Evolutionary conservation across 140 eudicot genomes (phyloP), one percentile per base, ranked within the genome.

Genomic region (Bidens hawaiensis): DNA sequence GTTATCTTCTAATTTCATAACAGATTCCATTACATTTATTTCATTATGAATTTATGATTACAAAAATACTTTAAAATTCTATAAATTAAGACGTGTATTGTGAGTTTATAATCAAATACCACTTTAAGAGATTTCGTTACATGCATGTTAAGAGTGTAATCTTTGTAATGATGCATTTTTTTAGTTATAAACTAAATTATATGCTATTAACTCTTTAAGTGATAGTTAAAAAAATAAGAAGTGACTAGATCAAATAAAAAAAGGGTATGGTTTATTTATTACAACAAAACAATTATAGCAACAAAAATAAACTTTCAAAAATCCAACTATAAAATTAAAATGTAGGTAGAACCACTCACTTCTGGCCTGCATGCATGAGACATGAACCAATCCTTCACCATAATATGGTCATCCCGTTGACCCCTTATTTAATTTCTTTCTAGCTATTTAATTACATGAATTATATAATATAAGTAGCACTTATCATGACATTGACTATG

Each of bases 321-420:
- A 8, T 52, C 2, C 18, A 58, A 34, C 14, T 60, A 5, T 30
- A 30, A n/a, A n/a, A n/a, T n/a, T 60, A 60, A 38, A 19, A 36
- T 43, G 60, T 22, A 30, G 25, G 14, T 21, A 21, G 34, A 45
- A 68, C 28, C 10, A 27, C 33, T 57, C 31, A 43, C 48, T 28
- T 28, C 24, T 47, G 75, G 75, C 75, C 75, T 59, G 68, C 61
- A 69, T 59, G 42, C 59, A 43, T 30, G 59, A 58, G 50, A 52
- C 13, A 23, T 52, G 34, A 52, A 14, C 36, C 59, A 52, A 52
- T 52, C 59, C 15, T 52, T 52, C 59, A 52, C 34, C 31, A 22
- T 51, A 51, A 23, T 1, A 40, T 43, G n/a, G 57, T 68, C 63
- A 68, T 28, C 48, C 13, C 22, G 8, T 62, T 41, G 46, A 62